Evolutionary conservation across 2,329 filamentous ascomycete genomes (phyloP).

Genomic region (Tricladium varicosporioides): DNA sequence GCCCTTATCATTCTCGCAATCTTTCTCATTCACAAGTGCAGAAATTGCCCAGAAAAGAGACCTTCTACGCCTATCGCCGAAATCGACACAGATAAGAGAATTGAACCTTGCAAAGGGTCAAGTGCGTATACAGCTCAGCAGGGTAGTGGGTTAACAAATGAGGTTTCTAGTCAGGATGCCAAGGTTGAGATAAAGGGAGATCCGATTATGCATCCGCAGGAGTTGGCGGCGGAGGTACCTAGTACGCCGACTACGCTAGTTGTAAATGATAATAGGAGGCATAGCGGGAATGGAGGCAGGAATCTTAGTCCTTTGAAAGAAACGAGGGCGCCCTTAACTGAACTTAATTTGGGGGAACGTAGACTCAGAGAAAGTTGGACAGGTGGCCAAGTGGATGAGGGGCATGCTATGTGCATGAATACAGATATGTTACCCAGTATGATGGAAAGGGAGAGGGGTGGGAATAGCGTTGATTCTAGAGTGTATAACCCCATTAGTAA

Average conservation of each 20-base stretch:
- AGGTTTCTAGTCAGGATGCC: slow-evolving; percentile 19
- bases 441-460: slow-evolving; percentile 7
- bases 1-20: slow-evolving; percentile 17
- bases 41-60: background rate
- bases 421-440: slow-evolving; percentile 31
- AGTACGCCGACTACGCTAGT: background rate
- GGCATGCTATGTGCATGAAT: slow-evolving; percentile 17
- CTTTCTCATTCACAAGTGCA: slow-evolving; percentile 12
- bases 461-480: slow-evolving; percentile 3
- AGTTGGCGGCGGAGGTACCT: slow-evolving; percentile 17
- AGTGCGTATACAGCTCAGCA: slow-evolving; percentile 18
- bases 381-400: background rate
- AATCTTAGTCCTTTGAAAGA: slow-evolving; percentile 9
- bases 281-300: background rate
- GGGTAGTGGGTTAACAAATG: slow-evolving; percentile 11
- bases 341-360: slow-evolving; percentile 11
- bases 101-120: slow-evolving; percentile 1
- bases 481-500: slow-evolving; percentile 12
- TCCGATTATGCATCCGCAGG: slow-evolving; percentile 29
- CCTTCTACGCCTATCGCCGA: slow-evolving; percentile 9
- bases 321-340: slow-evolving; percentile 13
- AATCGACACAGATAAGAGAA: slow-evolving; percentile 18
- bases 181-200: slow-evolving; percentile 25
- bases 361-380: slow-evolving; percentile 10
- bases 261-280: background rate